Evolutionary conservation across 495 filamentous ascomycete genomes (phyloP).

Genomic region (Bryoglossum gracile): DNA sequence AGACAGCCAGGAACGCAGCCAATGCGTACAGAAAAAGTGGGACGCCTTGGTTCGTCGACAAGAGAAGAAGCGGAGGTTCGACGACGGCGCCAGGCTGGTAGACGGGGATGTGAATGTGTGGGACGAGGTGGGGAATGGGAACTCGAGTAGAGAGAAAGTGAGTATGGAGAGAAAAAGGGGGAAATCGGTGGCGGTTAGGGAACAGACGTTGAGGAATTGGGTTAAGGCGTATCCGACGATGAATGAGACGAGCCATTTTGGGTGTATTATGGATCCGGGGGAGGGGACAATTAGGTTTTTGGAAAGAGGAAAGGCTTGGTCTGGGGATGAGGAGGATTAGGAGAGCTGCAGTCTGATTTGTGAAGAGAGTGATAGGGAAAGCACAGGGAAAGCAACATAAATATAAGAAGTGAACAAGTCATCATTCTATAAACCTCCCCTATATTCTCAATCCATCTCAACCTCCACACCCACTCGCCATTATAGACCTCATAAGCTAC

Average conservation of each 20-base stretch:
- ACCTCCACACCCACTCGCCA: no score
- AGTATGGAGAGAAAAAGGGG: background rate
- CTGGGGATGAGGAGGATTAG: background rate
- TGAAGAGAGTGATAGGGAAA: no score
- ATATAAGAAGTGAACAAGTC: no score
- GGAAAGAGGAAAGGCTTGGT: slow-evolving; percentile 9
- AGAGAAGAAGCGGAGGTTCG: slow-evolving; percentile 12
- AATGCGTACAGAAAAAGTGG: slow-evolving; percentile 37
- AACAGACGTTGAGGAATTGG: slow-evolving; percentile 12
- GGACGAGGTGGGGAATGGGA: background rate
- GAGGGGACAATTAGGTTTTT: slow-evolving; percentile 12
- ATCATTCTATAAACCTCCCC: no score
- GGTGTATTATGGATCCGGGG: slow-evolving; percentile 21
- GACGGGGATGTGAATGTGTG: background rate
- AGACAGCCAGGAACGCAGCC: slow-evolving; percentile 34
- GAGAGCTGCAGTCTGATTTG: no score
- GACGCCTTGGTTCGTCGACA: slow-evolving; percentile 24
- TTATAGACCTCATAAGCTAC: no score
- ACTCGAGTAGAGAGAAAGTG: background rate
- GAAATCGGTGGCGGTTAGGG: slow-evolving; percentile 1
- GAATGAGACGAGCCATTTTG: slow-evolving; percentile 23
- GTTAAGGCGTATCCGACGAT: slow-evolving; percentile 15
- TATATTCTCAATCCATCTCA: no score
- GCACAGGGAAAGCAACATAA: no score
- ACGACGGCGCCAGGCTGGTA: background rate